These are phyloP conservation scores for Dactylellina haptotyla DNA, from an alignment of 2,329 filamentous ascomycete genomes.

Conservation along the genomic window DNA sequence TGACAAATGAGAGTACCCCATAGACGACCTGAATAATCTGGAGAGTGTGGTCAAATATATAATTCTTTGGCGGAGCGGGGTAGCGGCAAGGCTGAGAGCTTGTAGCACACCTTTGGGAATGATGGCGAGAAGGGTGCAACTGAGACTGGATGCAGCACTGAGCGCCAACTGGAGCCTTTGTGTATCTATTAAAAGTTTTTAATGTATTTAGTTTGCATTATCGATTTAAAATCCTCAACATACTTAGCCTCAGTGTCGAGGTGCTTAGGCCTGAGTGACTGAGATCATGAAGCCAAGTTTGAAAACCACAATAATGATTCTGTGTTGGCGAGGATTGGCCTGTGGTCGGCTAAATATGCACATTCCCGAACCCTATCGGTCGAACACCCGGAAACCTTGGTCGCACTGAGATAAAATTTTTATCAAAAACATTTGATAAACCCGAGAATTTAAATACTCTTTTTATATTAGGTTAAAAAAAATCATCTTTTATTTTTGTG, in stretches of 20 bases:
- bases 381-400: background rate
- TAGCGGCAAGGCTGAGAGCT: background rate
- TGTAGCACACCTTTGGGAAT: background rate
- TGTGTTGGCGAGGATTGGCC: background rate
- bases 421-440: no score
- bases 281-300: background rate
- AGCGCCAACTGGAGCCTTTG: no score
- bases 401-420: no score
- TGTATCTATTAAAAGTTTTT: background rate
- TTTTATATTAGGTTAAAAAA: no score
- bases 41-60: background rate
- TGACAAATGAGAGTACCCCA: background rate
- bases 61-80: background rate
- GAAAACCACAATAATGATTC: background rate
- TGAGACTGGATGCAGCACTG: background rate
- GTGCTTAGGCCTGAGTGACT: background rate
- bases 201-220: background rate
- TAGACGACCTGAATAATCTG: background rate
- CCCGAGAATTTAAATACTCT: no score
- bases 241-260: no score
- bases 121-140: background rate
- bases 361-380: background rate
- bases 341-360: background rate
- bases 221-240: background rate
- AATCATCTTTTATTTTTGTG: no score